Base-by-base conservation (phyloP, 2,329 filamentous ascomycete species). In the Fusarium pseudocircinatum region DNA sequence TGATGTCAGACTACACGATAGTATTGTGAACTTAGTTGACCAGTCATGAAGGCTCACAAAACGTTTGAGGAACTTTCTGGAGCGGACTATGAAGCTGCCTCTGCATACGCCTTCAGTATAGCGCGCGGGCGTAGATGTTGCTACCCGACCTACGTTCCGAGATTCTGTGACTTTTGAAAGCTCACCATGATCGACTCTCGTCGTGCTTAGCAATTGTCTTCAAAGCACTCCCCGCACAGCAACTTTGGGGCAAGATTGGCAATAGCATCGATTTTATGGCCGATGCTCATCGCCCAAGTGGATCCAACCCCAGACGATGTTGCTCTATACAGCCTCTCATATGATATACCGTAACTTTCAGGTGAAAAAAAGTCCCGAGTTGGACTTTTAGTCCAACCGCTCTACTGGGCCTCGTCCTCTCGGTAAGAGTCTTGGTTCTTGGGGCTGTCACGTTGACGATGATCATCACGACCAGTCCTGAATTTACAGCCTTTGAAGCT, bases 281-380 rank as follows among this genome's bases (percentile, higher is more conserved):
- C 47, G 59, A 46, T 69, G 56, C 50, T 56, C 32, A 22, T 58
- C 53, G 67, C 53, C 47, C 16, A 71, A 52, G 58, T 60, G 68
- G 69, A 40, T 44, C 30, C 12, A 36, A 26, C 57, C 30, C 28
- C 57, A 50, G 56, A 36, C 43, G 24, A 63, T 60, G 46, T 59
- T 57, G 43, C 43, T 60, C 36, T 36, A 54, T 53, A 69, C 36
- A 58, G 52, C 46, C 18, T 42, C 63, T 72, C 15, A 52, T 60
- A 60, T 44, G 43, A 57, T 28, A 39, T 39, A 53, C 34, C 34
- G 34, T 39, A 53, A 40, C 24, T 40, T 22, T n/a, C 22, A 57
- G 58, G 40, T 32, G 36, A 47, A 46, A 34, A 46, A 46, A 39
- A 58, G 43, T 34, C 39, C 30, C 24, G 42, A 28, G 36, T 61